Conservation (phyloP, 352 stramenopile genomes). For the Phytophthora fragariae region DNA sequence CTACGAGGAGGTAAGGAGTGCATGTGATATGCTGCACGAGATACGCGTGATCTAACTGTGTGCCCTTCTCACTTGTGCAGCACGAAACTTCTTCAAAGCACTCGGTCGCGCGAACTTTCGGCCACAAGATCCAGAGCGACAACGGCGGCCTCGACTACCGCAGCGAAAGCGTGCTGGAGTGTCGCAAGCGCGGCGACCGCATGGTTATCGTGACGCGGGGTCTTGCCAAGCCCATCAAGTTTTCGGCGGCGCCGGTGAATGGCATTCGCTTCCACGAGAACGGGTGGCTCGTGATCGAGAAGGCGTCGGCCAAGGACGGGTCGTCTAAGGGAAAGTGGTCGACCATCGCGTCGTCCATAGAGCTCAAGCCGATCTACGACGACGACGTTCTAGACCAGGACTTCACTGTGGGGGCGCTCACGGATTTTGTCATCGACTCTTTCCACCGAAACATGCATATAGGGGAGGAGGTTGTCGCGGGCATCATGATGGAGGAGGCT, state of each 20-base stretch:
- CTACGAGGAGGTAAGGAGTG: conserved; percentile 41
- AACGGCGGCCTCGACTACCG: conserved; percentile 44
- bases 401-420: conserved; percentile 41
- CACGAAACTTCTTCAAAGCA: conserved; percentile 31
- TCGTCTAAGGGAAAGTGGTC: conserved; percentile 25
- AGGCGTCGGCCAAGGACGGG: conserved; percentile 19
- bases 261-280: conserved; percentile 55
- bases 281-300: conserved; percentile 53
- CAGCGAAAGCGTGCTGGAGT: conserved; percentile 46
- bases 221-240: conserved; percentile 51
- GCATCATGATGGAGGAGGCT: conserved; percentile 41
- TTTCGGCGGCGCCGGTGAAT: conserved; percentile 46
- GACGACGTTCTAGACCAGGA: conserved; percentile 35
- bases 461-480: conserved; percentile 33
- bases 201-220: conserved; percentile 58
- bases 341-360: conserved; percentile 36
- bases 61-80: conserved; percentile 9
- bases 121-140: conserved; percentile 47
- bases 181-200: conserved; percentile 43
- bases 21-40: background rate
- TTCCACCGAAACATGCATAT: conserved; percentile 46
- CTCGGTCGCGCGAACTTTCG: conserved; percentile 38
- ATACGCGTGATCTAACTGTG: background rate
- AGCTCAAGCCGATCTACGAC: conserved; percentile 43
- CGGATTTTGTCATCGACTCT: conserved; percentile 47